These are phyloP conservation scores for Nemania serpens DNA, from an alignment of 2,329 filamentous ascomycete species.

Conservation along the genomic window DNA sequence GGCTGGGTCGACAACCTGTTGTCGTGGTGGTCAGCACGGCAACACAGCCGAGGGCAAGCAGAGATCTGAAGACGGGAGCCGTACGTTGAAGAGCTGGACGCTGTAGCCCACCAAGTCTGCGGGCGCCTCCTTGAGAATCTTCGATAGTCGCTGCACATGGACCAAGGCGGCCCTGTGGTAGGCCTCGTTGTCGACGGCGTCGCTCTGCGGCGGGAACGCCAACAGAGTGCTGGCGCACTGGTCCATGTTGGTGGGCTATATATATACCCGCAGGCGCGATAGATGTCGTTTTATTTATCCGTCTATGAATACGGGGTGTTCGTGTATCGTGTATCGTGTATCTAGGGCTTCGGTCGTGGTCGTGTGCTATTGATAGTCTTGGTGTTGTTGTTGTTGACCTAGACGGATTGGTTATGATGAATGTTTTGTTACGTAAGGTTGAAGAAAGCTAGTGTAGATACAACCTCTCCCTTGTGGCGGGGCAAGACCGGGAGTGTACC, in stretches of 20 bases:
- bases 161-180: conserved; percentile 48
- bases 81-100: conserved; percentile 47
- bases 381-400: background rate
- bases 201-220: conserved; percentile 46
- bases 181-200: conserved; percentile 37
- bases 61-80: conserved; percentile 25
- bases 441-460: background rate
- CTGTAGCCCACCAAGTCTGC: conserved; percentile 43
- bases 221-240: conserved; percentile 45
- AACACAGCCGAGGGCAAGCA: background rate
- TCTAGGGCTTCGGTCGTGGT: background rate
- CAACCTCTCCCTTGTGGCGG: background rate
- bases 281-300: background rate
- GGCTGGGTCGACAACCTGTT: conserved; percentile 52
- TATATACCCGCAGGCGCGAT: background rate
- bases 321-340: background rate
- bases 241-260: conserved; percentile 43
- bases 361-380: background rate
- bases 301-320: background rate
- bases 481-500: too few species aligned
- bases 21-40: conserved; percentile 5
- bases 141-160: conserved; percentile 47
- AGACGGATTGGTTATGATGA: background rate
- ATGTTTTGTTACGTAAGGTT: background rate
- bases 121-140: conserved; percentile 44